Evolutionary conservation across 805 yeast genomes (phyloP), one percentile per base, ranked within the genome.

Genomic region (Saturnispora zaruensis): DNA sequence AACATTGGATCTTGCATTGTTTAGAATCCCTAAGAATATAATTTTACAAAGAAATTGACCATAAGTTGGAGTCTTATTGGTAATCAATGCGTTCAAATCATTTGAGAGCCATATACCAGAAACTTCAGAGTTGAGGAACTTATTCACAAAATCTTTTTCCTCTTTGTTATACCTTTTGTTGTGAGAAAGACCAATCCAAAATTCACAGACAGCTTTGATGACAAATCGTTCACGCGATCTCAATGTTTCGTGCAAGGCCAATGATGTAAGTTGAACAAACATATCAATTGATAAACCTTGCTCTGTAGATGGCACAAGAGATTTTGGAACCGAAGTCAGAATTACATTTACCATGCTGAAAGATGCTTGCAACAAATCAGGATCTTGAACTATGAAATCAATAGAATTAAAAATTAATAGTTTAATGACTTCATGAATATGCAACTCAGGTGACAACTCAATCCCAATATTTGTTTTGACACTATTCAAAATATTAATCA

Each of bases 331-430:
- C 11, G 14, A 26, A 6, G 48, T 30, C 9, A 52, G 18, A 16
- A 54, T 48, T 23, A 34, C 48, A 3, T 36, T n/a, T 44, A 81
- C 71, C 36, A 83, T 63, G n/a, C 72, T 74, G 14, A 81, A 63
- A 9, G 78, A 65, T 1, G 76, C 60, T 55, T 79, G 81, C 14
- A 78, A 57, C 36, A 79, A 57, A 58, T 84, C 90, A 0, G 86
- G 82, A 59, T 84, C 90, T 6, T 50, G 48, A 6, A 81, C 65
- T 1, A 67, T 45, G 2, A 55, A 13, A 30, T 43, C 58, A 8
- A 71, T 54, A 38, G 66, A 67, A 2, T 62, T 56, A 3, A 72
- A 51, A 47, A 79, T 73, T 3, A 75, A 61, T 23, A 62, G 56
- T 9, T 66, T 54, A 5, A 79, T 56, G 11, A 77, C 58, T 6